Percentiles rank a stretch among this genome's conserved stretches.
These are phyloP conservation scores for Perilla frutescens DNA, from an alignment of 257 asterid genomes.

Conservation along the genomic window DNA sequence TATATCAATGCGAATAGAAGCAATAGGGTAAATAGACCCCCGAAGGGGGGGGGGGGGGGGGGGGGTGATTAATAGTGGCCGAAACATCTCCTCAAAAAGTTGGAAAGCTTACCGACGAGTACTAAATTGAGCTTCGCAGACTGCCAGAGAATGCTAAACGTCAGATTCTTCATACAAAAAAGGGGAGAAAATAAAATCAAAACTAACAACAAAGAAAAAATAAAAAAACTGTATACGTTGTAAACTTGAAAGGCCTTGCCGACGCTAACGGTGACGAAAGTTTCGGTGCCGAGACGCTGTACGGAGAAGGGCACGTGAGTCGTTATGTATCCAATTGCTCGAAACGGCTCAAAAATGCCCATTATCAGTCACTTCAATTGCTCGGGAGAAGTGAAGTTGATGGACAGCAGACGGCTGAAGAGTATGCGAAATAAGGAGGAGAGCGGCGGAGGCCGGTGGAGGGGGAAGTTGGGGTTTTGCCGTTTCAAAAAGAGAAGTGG, in stretches of 20 bases:
- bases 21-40: not conserved
- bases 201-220: not conserved
- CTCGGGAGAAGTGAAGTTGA: not conserved
- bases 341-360: conserved; percentile 74
- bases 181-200: not conserved
- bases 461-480: conserved; percentile 7
- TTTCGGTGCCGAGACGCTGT: conserved; percentile 88
- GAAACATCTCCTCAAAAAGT: too few relatives aligned
- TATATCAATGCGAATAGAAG: not conserved
- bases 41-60: too few relatives aligned
- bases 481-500: not conserved
- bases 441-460: conserved; percentile 28
- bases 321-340: conserved; percentile 86
- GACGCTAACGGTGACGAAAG: conserved; percentile 89
- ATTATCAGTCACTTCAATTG: conserved; percentile 9
- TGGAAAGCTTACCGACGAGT: conserved; percentile 68
- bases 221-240: conserved; percentile 52
- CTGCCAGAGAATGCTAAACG: conserved; percentile 44
- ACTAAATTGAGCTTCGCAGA: conserved; percentile 90
- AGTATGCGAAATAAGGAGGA: not conserved
- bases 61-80: too few relatives aligned
- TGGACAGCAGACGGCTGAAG: not conserved
- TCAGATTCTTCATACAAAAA: conserved; percentile 27
- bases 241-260: conserved; percentile 91
- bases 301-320: conserved; percentile 79